Base-by-base conservation (phyloP, 192 early-diverging fungal species). In the Gaertneriomyces sp. region DNA sequence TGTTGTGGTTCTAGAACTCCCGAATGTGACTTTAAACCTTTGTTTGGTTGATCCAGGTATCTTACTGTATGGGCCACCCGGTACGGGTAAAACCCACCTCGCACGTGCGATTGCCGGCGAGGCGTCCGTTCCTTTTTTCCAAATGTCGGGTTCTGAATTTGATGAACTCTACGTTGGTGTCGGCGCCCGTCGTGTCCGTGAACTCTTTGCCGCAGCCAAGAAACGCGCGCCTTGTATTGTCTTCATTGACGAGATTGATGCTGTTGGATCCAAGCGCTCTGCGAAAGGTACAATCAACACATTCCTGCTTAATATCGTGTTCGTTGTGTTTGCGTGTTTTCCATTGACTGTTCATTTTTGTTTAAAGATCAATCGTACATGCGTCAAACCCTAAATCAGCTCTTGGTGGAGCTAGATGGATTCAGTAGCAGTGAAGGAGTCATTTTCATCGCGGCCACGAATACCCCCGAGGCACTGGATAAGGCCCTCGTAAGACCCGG, bases 211-310 rank as follows among this genome's bases (percentile, higher is more conserved):
- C 66, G 80, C 77, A 40, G 82, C 82, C 6, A 77, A 75, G 49
- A 76, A 77, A 45, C 61, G 63, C 45, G 75, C 82, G 14, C 82
- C 82, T 10, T 84, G 79, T 54, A 84, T 84, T 53, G 74, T 99
- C 7, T 99, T 99, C 77, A 98, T 99, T 73, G 98, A 99, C 76
- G 98, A 99, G 73, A 83, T 99, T 56, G 98, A 99, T 76, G 93
- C 96, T 0, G 94, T 99, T 69, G 96, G 98, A 16, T 88, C 88
- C 53, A 95, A 94, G 72, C 88, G 96, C 44, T 93, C 86, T 67
- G 85, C 87, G 2, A 33, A 33, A 33, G 25, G 25, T 33, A 33
- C 25, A 33, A 33, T 33, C 25, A 33, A 33, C 2, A 33, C 25
- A 2, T 33, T 33, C 2, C 1, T 33, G 25, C 25, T 33, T 33